A percentile compares a stretch with the other conserved stretches of the same genome.
Evolutionary conservation across 169 alveolate genomes (phyloP).

Genomic region (Theileria annulata): DNA sequence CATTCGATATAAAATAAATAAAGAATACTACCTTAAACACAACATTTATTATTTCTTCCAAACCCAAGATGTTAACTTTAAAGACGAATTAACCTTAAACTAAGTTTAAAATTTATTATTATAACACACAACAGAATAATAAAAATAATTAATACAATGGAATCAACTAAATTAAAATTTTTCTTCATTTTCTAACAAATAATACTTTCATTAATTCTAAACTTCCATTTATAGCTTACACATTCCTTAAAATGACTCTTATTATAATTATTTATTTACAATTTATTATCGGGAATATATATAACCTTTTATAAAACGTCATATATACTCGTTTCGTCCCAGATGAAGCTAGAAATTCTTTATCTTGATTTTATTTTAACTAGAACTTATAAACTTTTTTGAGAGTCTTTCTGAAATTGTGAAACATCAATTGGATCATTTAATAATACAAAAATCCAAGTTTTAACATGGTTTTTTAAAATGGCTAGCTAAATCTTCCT

Average conservation of each 20-base stretch:
- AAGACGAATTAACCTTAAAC: too few relatives aligned
- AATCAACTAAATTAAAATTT: too few relatives aligned
- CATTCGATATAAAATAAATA: neutral
- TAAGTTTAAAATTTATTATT: too few relatives aligned
- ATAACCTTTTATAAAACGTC: neutral
- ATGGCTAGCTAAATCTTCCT: neutral
- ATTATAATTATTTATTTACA: too few relatives aligned
- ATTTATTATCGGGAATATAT: neutral
- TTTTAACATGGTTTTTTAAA: neutral
- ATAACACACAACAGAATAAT: neutral
- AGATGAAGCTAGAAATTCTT: neutral
- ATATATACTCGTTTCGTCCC: neutral
- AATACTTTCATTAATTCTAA: neutral
- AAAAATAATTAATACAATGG: neutral
- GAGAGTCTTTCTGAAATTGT: neutral
- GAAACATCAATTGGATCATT: neutral
- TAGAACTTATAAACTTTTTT: neutral
- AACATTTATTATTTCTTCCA: neutral
- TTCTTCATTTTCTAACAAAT: neutral
- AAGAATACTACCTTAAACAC: neutral
- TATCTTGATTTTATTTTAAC: too few relatives aligned
- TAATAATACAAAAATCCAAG: neutral
- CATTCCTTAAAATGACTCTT: neutral
- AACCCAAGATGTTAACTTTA: neutral
- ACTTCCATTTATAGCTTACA: neutral